phyloP scores from a whole-genome alignment of 768 basidiomycete genomes.

The Suillus weaverae region DNA sequence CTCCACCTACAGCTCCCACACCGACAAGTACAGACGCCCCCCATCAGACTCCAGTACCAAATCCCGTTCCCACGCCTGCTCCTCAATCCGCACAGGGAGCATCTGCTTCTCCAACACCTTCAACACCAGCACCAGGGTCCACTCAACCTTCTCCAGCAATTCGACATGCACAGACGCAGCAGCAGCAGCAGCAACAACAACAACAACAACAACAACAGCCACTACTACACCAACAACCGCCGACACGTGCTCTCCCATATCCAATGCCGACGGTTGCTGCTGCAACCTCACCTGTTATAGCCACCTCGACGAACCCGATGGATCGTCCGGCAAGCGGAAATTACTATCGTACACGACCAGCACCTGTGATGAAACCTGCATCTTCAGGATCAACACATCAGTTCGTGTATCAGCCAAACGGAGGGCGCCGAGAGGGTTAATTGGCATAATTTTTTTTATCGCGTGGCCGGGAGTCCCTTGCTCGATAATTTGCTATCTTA shows the following conservation, averaged over 20 bases:
- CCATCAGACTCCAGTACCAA: slow-evolving; percentile 29
- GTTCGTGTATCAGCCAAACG: slow-evolving; percentile 49
- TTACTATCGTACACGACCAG: slow-evolving; percentile 57
- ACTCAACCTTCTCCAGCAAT: slow-evolving; percentile 38
- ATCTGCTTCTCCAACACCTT: slow-evolving; percentile 35
- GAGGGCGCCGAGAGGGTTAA: slow-evolving; percentile 28
- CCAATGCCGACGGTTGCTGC: slow-evolving; percentile 75
- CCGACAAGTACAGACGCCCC: slow-evolving; percentile 21
- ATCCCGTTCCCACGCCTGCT: slow-evolving; percentile 29
- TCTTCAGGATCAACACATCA: slow-evolving; percentile 36
- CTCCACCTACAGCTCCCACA: slow-evolving; percentile 21
- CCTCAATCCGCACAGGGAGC: slow-evolving; percentile 27
- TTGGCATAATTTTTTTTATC: slow-evolving; percentile 10
- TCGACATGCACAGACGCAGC: slow-evolving; percentile 31
- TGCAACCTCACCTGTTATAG: slow-evolving; percentile 56
- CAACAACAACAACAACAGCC: slow-evolving; percentile 17
- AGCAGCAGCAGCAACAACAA: slow-evolving; percentile 15
- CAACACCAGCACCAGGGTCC: slow-evolving; percentile 30
- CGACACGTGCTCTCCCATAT: slow-evolving; percentile 49
- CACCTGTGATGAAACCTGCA: slow-evolving; percentile 24
- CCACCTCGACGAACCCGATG: slow-evolving; percentile 39
- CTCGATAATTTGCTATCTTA: neutral
- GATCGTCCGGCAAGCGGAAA: slow-evolving; percentile 32
- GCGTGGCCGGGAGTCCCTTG: neutral
- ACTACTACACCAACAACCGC: slow-evolving; percentile 20